Evolutionary conservation across 768 basidiomycete genomes (phyloP).

Genomic region (Harrya chromipes): DNA sequence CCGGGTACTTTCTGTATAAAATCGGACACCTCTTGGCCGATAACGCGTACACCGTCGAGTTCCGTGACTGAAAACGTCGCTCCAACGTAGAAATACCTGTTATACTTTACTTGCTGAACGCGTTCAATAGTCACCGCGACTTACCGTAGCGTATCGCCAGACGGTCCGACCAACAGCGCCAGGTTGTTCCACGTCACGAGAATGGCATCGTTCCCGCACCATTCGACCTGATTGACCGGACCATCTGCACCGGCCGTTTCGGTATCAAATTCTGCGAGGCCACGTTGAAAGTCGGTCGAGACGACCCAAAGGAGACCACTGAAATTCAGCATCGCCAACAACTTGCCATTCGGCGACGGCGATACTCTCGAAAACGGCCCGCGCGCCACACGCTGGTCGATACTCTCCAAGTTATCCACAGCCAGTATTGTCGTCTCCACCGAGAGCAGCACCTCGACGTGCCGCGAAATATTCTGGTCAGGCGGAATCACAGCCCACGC

Average conservation of each 20-base stretch:
- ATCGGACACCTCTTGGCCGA: conserved; percentile 77
- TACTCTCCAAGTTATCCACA: conserved; percentile 84
- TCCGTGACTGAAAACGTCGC: conserved; percentile 80
- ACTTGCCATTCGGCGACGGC: conserved; percentile 92
- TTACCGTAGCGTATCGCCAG: conserved; percentile 81
- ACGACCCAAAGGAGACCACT: conserved; percentile 84
- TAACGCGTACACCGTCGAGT: conserved; percentile 83
- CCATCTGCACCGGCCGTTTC: conserved; percentile 54
- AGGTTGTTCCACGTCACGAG: conserved; percentile 78
- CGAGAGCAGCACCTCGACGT: conserved; percentile 86
- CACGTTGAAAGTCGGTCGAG: conserved; percentile 89
- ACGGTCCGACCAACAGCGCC: conserved; percentile 87
- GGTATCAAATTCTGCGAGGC: conserved; percentile 84
- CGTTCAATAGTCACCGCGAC: conserved; percentile 24
- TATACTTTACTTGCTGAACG: conserved; percentile 8
- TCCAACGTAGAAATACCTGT: conserved; percentile 80
- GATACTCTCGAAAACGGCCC: conserved; percentile 88
- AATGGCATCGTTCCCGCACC: conserved; percentile 97
- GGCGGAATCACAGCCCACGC: conserved; percentile 91
- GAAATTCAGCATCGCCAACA: conserved; percentile 78
- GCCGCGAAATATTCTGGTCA: conserved; percentile 83
- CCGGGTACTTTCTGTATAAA: conserved; percentile 93
- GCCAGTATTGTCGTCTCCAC: conserved; percentile 75
- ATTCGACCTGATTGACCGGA: conserved; percentile 69
- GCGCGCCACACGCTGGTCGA: conserved; percentile 84